These are phyloP conservation scores for Helminthosporium solani DNA, from an alignment of 2,329 filamentous ascomycete genomes.

Conservation along the genomic window DNA sequence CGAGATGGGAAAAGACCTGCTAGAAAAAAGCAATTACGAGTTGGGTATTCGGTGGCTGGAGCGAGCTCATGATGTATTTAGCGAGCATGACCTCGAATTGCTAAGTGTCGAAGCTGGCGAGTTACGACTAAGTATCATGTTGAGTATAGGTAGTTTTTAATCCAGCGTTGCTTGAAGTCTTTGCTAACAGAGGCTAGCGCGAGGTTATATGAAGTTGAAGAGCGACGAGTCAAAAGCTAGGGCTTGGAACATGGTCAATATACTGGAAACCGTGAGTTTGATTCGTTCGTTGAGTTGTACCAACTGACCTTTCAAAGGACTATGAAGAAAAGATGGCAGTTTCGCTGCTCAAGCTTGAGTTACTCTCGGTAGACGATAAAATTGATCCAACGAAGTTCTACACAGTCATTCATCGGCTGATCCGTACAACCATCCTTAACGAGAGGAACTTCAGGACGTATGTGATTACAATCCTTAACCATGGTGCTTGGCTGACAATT, in stretches of 20 bases:
- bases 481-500: conserved; percentile 7
- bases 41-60: conserved; percentile 72
- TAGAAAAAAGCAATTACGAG: conserved; percentile 54
- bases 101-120: conserved; percentile 63
- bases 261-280: conserved; percentile 56
- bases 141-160: conserved; percentile 47
- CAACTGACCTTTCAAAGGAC: conserved; percentile 36
- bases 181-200: conserved; percentile 47
- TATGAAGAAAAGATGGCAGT: conserved; percentile 66
- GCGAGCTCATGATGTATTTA: conserved; percentile 63
- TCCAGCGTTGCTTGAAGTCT: too few relatives aligned
- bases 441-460: conserved; percentile 63
- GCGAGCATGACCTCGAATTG: conserved; percentile 55
- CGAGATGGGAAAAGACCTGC: conserved; percentile 66
- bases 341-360: conserved; percentile 66
- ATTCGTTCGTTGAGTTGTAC: neutral
- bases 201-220: conserved; percentile 53
- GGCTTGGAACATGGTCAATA: conserved; percentile 58
- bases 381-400: conserved; percentile 45
- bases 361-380: conserved; percentile 53
- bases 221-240: conserved; percentile 50
- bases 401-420: conserved; percentile 61
- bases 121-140: conserved; percentile 65
- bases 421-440: conserved; percentile 60
- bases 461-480: conserved; percentile 10